Evolutionary conservation across 1,284 basidiomycete genomes (phyloP).

Genomic region (Cutaneotrichosporon dermatis): DNA sequence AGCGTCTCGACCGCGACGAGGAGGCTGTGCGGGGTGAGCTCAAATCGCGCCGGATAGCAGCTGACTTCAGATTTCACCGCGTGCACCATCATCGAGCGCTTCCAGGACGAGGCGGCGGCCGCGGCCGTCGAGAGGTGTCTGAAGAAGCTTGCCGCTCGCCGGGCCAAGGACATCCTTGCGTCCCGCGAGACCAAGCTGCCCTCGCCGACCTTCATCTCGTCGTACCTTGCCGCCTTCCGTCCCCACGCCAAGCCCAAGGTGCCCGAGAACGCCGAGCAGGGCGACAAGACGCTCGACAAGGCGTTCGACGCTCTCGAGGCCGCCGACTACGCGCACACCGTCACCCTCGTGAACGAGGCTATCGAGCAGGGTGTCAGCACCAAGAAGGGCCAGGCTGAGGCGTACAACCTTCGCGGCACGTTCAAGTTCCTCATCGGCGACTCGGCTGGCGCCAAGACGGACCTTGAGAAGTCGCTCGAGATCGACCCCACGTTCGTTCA

Average conservation of each 20-base stretch:
- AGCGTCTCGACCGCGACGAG: constrained; percentile 69
- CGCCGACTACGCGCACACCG: constrained; percentile 78
- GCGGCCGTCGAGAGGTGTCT: constrained; percentile 85
- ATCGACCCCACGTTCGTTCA: constrained; percentile 76
- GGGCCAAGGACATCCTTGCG: constrained; percentile 65
- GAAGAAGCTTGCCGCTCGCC: constrained; percentile 71
- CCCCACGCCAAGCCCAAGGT: constrained; percentile 65
- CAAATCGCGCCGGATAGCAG: neutral
- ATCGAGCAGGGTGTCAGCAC: constrained; percentile 81
- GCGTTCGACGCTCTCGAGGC: constrained; percentile 80
- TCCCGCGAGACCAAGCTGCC: constrained; percentile 77
- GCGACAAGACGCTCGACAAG: constrained; percentile 77
- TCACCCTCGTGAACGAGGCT: constrained; percentile 77
- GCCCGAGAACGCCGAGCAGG: constrained; percentile 65
- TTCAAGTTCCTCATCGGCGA: constrained; percentile 95
- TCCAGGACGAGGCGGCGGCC: constrained; percentile 76
- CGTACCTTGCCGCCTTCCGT: constrained; percentile 97
- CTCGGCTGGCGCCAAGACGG: constrained; percentile 74
- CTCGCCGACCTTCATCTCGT: constrained; percentile 86
- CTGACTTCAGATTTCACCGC: constrained; percentile 74
- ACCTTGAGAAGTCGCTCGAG: constrained; percentile 73
- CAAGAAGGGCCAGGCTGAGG: constrained; percentile 73
- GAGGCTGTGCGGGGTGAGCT: constrained; percentile 70
- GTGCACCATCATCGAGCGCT: constrained; percentile 88
- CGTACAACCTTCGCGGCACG: constrained; percentile 88